Percentiles rank a stretch among this genome's conserved stretches.
These are phyloP conservation scores for Phenoliferia sp. DNA, from an alignment of 1,284 basidiomycete species.

Conservation along the genomic window DNA sequence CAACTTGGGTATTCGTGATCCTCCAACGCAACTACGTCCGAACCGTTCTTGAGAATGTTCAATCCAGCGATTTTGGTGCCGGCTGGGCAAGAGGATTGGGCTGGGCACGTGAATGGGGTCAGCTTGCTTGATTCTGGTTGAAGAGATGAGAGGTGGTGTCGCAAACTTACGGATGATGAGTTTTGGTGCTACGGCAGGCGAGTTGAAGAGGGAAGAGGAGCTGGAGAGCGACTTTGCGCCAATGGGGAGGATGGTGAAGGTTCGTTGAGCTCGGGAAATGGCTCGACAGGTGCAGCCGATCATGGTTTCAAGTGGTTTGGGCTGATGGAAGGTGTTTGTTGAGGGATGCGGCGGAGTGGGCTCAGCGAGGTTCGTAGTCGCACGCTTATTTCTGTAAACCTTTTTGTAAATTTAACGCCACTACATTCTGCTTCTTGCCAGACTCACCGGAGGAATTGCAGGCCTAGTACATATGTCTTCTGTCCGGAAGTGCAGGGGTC, in stretches of 20 bases:
- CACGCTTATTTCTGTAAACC: too few relatives aligned
- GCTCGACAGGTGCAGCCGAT: slow-evolving; percentile 20
- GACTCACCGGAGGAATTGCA: too few relatives aligned
- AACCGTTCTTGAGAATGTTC: slow-evolving; percentile 25
- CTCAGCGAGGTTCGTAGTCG: too few relatives aligned
- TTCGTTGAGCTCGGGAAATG: neutral
- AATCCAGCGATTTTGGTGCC: slow-evolving; percentile 25
- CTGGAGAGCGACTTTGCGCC: neutral
- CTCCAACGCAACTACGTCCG: slow-evolving; percentile 19
- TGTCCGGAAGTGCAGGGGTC: too few relatives aligned
- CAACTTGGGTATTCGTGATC: slow-evolving; percentile 29
- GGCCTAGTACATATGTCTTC: too few relatives aligned
- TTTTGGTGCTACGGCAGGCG: neutral
- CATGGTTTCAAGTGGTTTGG: too few relatives aligned
- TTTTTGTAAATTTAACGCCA: too few relatives aligned
- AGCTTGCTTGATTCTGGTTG: neutral
- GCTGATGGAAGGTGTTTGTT: neutral
- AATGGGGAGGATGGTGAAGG: neutral
- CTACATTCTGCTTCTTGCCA: too few relatives aligned
- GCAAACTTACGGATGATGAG: neutral
- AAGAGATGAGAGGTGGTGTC: neutral
- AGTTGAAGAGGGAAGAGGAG: neutral
- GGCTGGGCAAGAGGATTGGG: slow-evolving; percentile 26
- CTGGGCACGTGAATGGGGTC: neutral
- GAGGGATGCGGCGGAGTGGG: too few relatives aligned